phyloP scores from a whole-genome alignment of 805 yeast species.

The Saturnispora serradocipensis region DNA sequence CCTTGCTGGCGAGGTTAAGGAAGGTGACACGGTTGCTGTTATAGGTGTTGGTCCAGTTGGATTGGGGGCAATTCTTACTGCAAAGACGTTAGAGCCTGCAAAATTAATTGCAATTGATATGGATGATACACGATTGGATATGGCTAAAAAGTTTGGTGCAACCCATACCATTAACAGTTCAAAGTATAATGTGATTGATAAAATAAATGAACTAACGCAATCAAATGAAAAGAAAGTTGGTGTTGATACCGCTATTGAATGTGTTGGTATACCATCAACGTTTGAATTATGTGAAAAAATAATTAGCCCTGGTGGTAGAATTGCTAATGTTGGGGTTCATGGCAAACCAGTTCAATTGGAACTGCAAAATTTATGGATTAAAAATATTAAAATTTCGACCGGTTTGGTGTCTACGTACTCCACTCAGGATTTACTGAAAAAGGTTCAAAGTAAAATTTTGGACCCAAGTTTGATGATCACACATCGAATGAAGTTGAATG shows the following conservation, averaged over 20 bases:
- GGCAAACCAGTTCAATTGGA: slow-evolving; percentile 34
- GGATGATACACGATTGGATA: slow-evolving; percentile 47
- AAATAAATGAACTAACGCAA: slow-evolving; percentile 20
- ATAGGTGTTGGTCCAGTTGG: slow-evolving; percentile 68
- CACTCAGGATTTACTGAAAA: slow-evolving; percentile 30
- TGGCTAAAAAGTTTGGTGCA: slow-evolving; percentile 54
- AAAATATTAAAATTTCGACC: slow-evolving; percentile 36
- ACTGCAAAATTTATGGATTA: slow-evolving; percentile 37
- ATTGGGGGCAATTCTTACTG: slow-evolving; percentile 48
- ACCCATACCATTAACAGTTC: slow-evolving; percentile 46
- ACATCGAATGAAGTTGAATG: slow-evolving; percentile 46
- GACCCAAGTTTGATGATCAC: slow-evolving; percentile 48
- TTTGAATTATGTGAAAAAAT: slow-evolving; percentile 50
- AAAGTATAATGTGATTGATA: slow-evolving; percentile 31
- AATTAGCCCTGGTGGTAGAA: slow-evolving; percentile 50
- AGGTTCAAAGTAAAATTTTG: slow-evolving; percentile 30
- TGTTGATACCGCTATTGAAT: slow-evolving; percentile 55
- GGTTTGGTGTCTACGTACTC: slow-evolving; percentile 43
- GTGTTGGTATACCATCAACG: slow-evolving; percentile 58
- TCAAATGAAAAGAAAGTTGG: slow-evolving; percentile 31
- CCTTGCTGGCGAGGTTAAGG: slow-evolving; percentile 40
- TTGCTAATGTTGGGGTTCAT: slow-evolving; percentile 56
- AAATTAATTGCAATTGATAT: slow-evolving; percentile 49
- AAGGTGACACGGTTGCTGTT: slow-evolving; percentile 53
- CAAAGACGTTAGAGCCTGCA: slow-evolving; percentile 46